These are phyloP conservation scores for Clathrospora elynae DNA, from an alignment of 2,329 filamentous ascomycete species.

Conservation along the genomic window DNA sequence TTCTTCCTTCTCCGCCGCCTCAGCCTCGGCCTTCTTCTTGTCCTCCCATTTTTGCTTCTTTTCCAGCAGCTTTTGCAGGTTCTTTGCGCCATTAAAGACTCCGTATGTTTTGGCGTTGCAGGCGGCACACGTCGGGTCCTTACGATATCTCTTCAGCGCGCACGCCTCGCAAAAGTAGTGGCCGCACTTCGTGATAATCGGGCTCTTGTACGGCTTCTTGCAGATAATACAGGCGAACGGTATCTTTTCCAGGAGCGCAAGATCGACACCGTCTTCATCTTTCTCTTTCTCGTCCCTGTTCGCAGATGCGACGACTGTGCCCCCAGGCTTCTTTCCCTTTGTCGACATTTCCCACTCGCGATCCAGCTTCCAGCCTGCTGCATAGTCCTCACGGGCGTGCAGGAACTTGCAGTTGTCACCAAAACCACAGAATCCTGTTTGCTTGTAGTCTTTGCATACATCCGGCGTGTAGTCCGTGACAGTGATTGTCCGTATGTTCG, in stretches of 20 bases:
- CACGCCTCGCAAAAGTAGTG: constrained; percentile 97
- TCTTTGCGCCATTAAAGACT: constrained; percentile 87
- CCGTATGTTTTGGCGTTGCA: constrained; percentile 86
- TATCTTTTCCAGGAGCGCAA: constrained; percentile 77
- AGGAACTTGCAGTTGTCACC: constrained; percentile 83
- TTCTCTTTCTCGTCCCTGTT: constrained; percentile 53
- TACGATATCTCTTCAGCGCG: constrained; percentile 83
- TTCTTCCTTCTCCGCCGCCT: constrained; percentile 49
- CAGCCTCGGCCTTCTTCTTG: constrained; percentile 61
- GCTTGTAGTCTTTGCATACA: constrained; percentile 93
- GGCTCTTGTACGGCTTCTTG: constrained; percentile 74
- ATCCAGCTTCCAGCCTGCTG: constrained; percentile 95
- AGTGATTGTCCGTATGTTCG: constrained; percentile 89
- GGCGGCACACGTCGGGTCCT: constrained; percentile 82
- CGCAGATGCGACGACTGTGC: constrained; percentile 62
- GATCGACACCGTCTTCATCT: constrained; percentile 64
- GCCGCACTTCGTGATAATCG: constrained; percentile 85
- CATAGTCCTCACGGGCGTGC: constrained; percentile 77
- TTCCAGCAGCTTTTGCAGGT: constrained; percentile 78
- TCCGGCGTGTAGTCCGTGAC: constrained; percentile 90
- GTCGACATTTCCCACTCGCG: constrained; percentile 87
- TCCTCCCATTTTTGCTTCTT: constrained; percentile 68
- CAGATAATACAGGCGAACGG: constrained; percentile 91
- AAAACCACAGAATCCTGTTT: constrained; percentile 68
- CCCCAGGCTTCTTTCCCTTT: constrained; percentile 62